Percentiles rank a stretch among this genome's conserved stretches.
Evolutionary conservation across 2,329 filamentous ascomycete genomes (phyloP).

Genomic region (Talaromyces albobiverticillius): DNA sequence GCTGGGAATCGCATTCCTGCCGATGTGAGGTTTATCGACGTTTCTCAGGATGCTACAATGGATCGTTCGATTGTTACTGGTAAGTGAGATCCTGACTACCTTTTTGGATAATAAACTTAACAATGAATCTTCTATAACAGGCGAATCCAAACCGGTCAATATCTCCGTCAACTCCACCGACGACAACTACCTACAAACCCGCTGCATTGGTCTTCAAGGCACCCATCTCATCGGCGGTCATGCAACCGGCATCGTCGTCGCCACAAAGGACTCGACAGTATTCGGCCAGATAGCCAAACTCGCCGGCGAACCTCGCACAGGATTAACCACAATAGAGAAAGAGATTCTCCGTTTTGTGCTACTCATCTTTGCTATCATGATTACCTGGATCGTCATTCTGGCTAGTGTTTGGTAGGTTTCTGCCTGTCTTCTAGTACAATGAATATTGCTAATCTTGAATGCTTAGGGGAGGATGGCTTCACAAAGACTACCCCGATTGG

Average conservation of each 20-base stretch:
- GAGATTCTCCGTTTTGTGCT: constrained; percentile 67
- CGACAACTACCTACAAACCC: constrained; percentile 72
- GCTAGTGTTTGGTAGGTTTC: constrained; percentile 60
- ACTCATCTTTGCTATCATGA: constrained; percentile 19
- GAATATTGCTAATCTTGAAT: neutral
- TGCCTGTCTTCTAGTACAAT: neutral
- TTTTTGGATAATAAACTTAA: neutral
- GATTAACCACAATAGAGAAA: constrained; percentile 66
- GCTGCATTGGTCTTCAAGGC: constrained; percentile 72
- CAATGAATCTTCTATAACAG: constrained; percentile 33
- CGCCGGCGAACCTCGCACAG: constrained; percentile 65
- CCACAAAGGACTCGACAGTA: constrained; percentile 69
- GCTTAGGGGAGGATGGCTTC: constrained; percentile 69
- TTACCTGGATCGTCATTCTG: constrained; percentile 47
- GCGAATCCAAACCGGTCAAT: constrained; percentile 63
- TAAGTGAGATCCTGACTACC: neutral
- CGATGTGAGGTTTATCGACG: constrained; percentile 67
- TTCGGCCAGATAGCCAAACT: constrained; percentile 73
- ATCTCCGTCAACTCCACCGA: constrained; percentile 65
- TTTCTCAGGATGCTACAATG: constrained; percentile 68
- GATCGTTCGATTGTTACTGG: constrained; percentile 74
- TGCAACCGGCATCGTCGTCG: constrained; percentile 65
- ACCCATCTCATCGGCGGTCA: constrained; percentile 71
- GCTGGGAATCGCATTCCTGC: constrained; percentile 72
- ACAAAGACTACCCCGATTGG: constrained; percentile 63